These are phyloP conservation scores for Euphrasia arctica DNA, from an alignment of 305 asterid species.

Conservation along the genomic window DNA sequence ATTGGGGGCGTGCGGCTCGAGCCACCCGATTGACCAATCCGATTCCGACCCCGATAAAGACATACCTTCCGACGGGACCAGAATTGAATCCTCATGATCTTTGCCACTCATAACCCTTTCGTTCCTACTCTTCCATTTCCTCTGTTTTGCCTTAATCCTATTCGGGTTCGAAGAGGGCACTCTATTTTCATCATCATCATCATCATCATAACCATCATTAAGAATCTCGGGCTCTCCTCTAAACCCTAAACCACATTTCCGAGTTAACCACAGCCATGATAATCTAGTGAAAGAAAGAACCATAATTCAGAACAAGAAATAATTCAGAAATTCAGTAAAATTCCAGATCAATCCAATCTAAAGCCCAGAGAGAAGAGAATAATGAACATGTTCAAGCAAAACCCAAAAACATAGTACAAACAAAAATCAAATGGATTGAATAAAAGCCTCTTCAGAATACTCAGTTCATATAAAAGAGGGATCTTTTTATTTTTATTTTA, in stretches of 20 bases:
- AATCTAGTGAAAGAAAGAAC: conserved; percentile 70
- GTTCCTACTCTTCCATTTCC: conserved; percentile 85
- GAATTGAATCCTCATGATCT: conserved; percentile 47
- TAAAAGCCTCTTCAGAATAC: neutral
- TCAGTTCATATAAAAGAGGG: neutral
- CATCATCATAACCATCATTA: conserved; percentile 44
- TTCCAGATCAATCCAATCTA: neutral
- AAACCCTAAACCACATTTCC: conserved; percentile 73
- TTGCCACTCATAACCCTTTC: conserved; percentile 65
- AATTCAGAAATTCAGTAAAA: conserved; percentile 7
- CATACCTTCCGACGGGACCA: conserved; percentile 92
- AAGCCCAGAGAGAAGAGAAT: neutral
- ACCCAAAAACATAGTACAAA: conserved; percentile 16
- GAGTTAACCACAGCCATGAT: conserved; percentile 72
- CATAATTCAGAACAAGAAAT: conserved; percentile 33
- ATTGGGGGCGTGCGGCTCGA: conserved; percentile 87
- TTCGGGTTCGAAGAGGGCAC: conserved; percentile 31
- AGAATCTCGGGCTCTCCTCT: conserved; percentile 56
- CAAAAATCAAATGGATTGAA: conserved; percentile 19
- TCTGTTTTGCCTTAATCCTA: conserved; percentile 46
- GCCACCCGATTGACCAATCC: conserved; percentile 97
- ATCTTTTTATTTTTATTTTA: neutral
- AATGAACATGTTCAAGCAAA: conserved; percentile 20
- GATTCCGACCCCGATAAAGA: conserved; percentile 88
- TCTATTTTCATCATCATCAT: conserved; percentile 30